These are phyloP conservation scores for Leishmania gerbilli DNA, from an alignment of 208 protist genomes.

Conservation along the genomic window DNA sequence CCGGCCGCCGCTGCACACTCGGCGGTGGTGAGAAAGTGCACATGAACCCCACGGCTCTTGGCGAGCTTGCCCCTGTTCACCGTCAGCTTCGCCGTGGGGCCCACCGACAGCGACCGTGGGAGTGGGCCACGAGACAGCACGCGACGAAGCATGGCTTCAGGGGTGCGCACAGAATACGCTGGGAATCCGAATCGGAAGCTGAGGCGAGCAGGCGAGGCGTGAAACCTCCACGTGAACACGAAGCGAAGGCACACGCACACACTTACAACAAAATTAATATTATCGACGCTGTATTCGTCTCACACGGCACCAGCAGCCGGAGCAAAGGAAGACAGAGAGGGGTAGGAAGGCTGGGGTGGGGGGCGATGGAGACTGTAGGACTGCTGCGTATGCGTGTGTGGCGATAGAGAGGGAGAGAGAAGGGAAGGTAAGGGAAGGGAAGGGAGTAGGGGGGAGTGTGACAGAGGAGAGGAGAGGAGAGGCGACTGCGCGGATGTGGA, in stretches of 20 bases:
- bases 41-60: conserved; percentile 14
- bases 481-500: background rate
- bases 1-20: conserved; percentile 5
- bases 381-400: background rate
- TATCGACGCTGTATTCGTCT: background rate
- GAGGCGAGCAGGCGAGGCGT: background rate
- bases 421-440: background rate
- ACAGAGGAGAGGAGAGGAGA: background rate
- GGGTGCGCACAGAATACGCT: background rate
- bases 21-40: conserved; percentile 23
- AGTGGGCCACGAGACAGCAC: conserved; percentile 60
- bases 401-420: background rate
- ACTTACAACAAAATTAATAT: background rate
- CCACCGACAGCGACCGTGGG: conserved; percentile 44
- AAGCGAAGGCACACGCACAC: background rate
- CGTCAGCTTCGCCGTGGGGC: conserved; percentile 7
- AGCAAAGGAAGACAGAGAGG: background rate
- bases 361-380: background rate
- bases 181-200: background rate
- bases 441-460: background rate
- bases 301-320: background rate
- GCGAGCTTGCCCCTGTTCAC: conserved; percentile 13
- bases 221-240: background rate
- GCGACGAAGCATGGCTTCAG: conserved; percentile 50
- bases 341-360: background rate